phyloP scores from a whole-genome alignment of 768 basidiomycete species.

The Asterophora lycoperdoides region DNA sequence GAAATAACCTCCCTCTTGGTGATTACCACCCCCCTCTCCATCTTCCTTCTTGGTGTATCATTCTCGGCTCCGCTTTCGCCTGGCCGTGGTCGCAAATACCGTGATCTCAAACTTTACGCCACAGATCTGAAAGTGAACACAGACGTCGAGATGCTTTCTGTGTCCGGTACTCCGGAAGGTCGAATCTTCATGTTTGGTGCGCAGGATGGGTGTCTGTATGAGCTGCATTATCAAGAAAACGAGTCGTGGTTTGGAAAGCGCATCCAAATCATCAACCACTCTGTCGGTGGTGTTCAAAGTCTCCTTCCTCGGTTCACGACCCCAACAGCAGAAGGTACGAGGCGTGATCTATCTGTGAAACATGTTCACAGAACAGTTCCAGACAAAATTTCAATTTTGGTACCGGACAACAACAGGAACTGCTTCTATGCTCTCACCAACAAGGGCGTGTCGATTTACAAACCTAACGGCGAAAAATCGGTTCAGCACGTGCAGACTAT shows the following conservation, averaged over 20 bases:
- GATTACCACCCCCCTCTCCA: slow-evolving; percentile 80
- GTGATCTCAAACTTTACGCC: slow-evolving; percentile 84
- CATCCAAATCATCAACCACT: slow-evolving; percentile 83
- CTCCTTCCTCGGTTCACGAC: slow-evolving; percentile 73
- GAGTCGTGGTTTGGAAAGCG: slow-evolving; percentile 92
- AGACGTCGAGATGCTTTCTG: slow-evolving; percentile 83
- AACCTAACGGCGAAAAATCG: slow-evolving; percentile 56
- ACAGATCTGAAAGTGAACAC: slow-evolving; percentile 79
- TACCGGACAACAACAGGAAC: slow-evolving; percentile 63
- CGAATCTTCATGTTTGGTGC: slow-evolving; percentile 88
- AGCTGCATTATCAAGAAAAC: slow-evolving; percentile 85
- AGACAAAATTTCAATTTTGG: slow-evolving; percentile 72
- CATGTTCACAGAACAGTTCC: slow-evolving; percentile 12
- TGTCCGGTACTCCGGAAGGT: slow-evolving; percentile 74
- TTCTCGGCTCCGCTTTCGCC: slow-evolving; percentile 34
- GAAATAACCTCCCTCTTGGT: slow-evolving; percentile 87
- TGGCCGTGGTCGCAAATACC: slow-evolving; percentile 41
- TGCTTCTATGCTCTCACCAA: slow-evolving; percentile 77
- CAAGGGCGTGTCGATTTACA: slow-evolving; percentile 65
- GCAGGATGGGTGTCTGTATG: slow-evolving; percentile 86
- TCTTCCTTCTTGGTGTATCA: slow-evolving; percentile 83
- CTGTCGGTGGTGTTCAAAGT: slow-evolving; percentile 73
- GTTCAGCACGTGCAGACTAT: slow-evolving; percentile 72
- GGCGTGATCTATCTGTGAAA: background rate
- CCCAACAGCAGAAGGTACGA: slow-evolving; percentile 61